Evolutionary conservation across 805 yeast species (phyloP), one percentile per base, ranked within the genome.

Genomic region (Saturnispora silvae): DNA sequence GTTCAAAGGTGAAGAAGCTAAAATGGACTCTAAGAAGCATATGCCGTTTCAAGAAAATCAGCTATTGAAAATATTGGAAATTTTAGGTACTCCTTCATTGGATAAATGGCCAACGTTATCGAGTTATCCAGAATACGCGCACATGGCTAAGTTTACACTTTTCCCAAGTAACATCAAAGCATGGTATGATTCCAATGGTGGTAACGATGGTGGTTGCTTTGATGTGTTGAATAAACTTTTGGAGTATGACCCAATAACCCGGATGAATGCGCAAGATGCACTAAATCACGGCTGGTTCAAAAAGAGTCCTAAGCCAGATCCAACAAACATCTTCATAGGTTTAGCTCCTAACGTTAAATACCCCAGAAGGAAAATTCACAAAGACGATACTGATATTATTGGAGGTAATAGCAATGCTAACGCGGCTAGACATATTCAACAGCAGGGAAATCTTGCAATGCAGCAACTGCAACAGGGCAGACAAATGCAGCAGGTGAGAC

Each of bases 1-100:
- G 8, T 92, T 92, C 63, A 92, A 92, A 56, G 98, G 98, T 37
- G 98, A 92, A 59, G 99, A 92, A 53, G 92, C 95, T 11, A 89
- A 89, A 49, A 81, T 89, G 71, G 97, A 87, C 55, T 82, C 81
- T 47, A 89, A 86, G 52, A 87, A 89, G 52, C 80, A 77, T 39
- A 87, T 89, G 4, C 96, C 97, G 2, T 92, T 92, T 58, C 98
- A 92, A 57, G 77, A 81, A 40, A 87, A 83, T 53, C 99, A 92
- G 61, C 69, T 89, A 53, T 81, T 82, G 50, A 86, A 85, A 54
- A 87, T 92, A 18, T 65, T 92, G 20, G 97, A 92, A 56, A 79
- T 92, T n/a, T 59, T 92, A 43, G 99, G 99, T 0, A 75, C 94
- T 0, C 99, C 99, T 0, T 72, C 72, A 4, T 52, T 64, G 4